Conservation (phyloP, 164 flowering plant genomes). For the Pachysandra terminalis region DNA sequence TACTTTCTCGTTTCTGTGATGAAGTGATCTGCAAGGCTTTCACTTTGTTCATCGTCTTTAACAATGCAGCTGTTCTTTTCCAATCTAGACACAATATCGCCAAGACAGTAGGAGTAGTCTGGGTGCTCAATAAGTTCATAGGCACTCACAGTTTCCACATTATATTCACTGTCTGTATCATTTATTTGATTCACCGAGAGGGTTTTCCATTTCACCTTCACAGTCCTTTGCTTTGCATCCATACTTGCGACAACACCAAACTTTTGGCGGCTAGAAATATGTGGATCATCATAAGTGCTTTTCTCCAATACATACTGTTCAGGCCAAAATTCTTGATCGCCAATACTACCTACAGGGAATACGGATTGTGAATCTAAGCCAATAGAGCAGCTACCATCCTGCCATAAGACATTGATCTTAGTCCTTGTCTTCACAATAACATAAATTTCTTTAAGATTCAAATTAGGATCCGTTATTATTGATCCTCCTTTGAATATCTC, state of each 20-base stretch:
- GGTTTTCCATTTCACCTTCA: conserved; percentile 56
- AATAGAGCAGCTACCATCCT: conserved; percentile 61
- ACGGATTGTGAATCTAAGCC: conserved; percentile 59
- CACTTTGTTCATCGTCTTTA: conserved; percentile 19
- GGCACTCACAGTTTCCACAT: conserved; percentile 66
- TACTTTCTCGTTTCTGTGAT: conserved; percentile 7
- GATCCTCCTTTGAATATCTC: conserved; percentile 20
- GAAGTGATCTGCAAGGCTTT: conserved; percentile 1
- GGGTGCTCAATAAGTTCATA: conserved; percentile 93
- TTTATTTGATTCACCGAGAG: conserved; percentile 3
- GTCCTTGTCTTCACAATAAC: conserved; percentile 58
- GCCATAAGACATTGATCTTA: conserved; percentile 84
- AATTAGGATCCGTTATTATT: conserved; percentile 15
- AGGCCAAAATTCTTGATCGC: conserved; percentile 89
- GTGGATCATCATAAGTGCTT: conserved; percentile 42
- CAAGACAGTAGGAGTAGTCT: conserved; percentile 54
- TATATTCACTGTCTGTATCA: conserved; percentile 16
- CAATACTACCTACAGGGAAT: conserved; percentile 41
- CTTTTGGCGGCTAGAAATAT: conserved; percentile 24
- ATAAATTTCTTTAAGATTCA: conserved; percentile 35
- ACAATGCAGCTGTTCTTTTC: conserved; percentile 17
- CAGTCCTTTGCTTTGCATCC: conserved; percentile 79
- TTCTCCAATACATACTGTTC: conserved; percentile 64
- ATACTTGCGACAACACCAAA: conserved; percentile 68
- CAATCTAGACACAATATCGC: conserved; percentile 65